Evolutionary conservation across 495 filamentous ascomycete genomes (phyloP), one percentile per base, ranked within the genome.

Genomic region (Chaetomium fimeti): DNA sequence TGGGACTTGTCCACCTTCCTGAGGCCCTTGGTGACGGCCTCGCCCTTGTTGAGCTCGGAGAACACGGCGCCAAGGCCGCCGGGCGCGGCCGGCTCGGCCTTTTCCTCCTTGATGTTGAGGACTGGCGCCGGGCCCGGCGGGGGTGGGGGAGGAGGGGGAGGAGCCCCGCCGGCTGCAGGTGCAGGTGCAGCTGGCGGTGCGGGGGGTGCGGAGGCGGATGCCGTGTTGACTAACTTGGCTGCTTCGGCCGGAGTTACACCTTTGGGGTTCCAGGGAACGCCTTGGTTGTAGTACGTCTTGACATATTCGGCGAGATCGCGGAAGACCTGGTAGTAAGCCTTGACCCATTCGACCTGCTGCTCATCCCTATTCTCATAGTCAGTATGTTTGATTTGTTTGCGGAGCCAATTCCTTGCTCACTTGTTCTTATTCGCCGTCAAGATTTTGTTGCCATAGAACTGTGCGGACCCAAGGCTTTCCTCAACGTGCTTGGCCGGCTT

Each of bases 381-480:
- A 36, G 32, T 15, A 47, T 15, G 15, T 40, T 0, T 53, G 38
- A 62, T 29, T 43, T 29, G 38, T n/a, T 3, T 8, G n/a, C 12
- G 12, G 8, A n/a, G 20, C 2, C 5, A 25, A 43, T 1, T 12
- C 8, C 18, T 16, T 40, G n/a, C 88, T 66, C 77, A 96, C 92
- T 91, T 93, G 57, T 94, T 92, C 79, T 93, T 97, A 76, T 90
- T 87, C 64, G 91, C 88, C 71, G 88, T 92, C 64, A 97, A 75
- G 43, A 98, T 89, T 62, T 90, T 85, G 79, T 98, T 97, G 3
- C 94, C 95, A 65, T 87, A 97, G 78, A 91, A 95, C 74, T 97
- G 84, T 29, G 92, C 89, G 55, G 90, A 87, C 27, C 85, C 86
- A 9, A 94, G 77, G 54, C 87, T 86, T 54, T 96, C 93, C 32